Evolutionary conservation across 2,329 filamentous ascomycete species (phyloP), one percentile per base, ranked within the genome.

Genomic region (Ophiobolus disseminans): DNA sequence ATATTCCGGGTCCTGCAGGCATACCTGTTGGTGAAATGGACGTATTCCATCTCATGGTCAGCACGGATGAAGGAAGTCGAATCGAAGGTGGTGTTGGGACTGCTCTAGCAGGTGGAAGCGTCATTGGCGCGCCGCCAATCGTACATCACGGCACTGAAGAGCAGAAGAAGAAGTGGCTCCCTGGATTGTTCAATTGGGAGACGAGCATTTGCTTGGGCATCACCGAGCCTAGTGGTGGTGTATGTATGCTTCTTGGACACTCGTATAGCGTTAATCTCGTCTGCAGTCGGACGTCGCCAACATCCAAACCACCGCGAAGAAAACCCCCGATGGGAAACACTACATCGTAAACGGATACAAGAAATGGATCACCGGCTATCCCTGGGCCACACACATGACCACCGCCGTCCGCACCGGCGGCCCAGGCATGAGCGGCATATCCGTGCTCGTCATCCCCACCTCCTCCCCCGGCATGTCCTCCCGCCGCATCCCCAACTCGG

Each of bases 321-420:
- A 91, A 77, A 90, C 87, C 0, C 75, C 85, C 1, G 88, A 91
- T 66, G 89, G 89, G 37, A 86, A 87, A 69, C 81, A 86, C 73
- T 88, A 86, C 58, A 62, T 86, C 26, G 83, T 88, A n/a, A 86
- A 86, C 47, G 86, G 85, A 0, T 79, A 80, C 40, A 88, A 88
- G 75, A 86, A 86, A 65, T 86, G 84, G 84, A 87, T 88, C 56
- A 87, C 86, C 1, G 84, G 83, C 37, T 81, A 77, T 11, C 78
- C 82, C 1, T 84, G 78, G 76, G 82, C 85, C 10, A 79, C 84
- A 39, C 84, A 84, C 63, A 81, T 82, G 66, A 85, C 84, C 0
- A 83, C 84, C 10, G 85, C 84, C 2, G 83, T 86, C 4, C 76
- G 84, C 5, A 86, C 83, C 1, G 82, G 83, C 4, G 80, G 77